Evolutionary conservation across 768 basidiomycete species (phyloP).

Genomic region (Lentinula sp.): DNA sequence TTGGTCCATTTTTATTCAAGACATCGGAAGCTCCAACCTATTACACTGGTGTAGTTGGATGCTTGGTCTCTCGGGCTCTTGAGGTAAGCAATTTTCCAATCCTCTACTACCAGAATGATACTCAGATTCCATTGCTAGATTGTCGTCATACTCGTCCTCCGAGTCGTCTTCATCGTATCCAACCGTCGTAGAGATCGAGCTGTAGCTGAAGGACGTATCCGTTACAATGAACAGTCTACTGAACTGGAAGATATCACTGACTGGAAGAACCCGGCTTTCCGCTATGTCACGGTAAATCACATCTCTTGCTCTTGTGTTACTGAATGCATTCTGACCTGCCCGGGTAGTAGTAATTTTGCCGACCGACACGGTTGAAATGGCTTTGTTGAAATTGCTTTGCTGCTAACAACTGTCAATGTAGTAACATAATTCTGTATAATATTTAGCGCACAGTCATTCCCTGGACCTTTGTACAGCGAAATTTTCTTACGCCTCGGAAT

Average conservation of each 20-base stretch:
- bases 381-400: too few species aligned
- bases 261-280: conserved; percentile 21
- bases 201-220: conserved; percentile 15
- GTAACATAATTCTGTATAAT: too few species aligned
- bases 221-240: conserved; percentile 13
- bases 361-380: too few species aligned
- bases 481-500: too few species aligned
- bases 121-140: conserved; percentile 7
- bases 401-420: too few species aligned
- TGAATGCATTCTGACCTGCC: background rate
- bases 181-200: conserved; percentile 14
- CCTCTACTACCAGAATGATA: background rate
- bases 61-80: conserved; percentile 17
- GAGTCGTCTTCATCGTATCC: conserved; percentile 12
- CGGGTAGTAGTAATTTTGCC: background rate
- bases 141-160: conserved; percentile 17
- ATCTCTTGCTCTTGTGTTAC: background rate
- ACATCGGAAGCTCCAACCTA: conserved; percentile 16
- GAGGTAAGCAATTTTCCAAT: conserved; percentile 5
- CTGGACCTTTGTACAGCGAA: too few species aligned
- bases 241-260: conserved; percentile 16
- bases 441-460: too few species aligned
- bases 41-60: conserved; percentile 17
- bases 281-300: conserved; percentile 11
- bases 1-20: conserved; percentile 20